Base-by-base conservation (phyloP, 192 early-diverging fungal species). In the Linnemannia hyalina region DNA sequence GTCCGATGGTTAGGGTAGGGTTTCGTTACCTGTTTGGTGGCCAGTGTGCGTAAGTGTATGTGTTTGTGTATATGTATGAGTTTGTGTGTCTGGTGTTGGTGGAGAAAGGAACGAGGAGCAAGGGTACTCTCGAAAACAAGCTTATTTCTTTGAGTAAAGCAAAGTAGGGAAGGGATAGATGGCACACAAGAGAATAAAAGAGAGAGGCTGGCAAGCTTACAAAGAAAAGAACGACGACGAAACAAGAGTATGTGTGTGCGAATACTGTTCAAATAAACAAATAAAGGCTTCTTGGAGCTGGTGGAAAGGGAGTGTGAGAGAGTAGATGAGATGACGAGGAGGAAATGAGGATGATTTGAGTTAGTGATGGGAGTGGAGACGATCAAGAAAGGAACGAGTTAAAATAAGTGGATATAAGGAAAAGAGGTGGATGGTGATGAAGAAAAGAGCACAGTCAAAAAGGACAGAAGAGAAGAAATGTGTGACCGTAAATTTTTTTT, bases 21-120 rank as follows among this genome's bases (percentile, higher is more conserved):
- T n/a, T 65, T 29, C 60, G 60, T 65, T 65, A 65, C 60, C 60
- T 65, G 60, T 32, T 65, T 65, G 60, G 60, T 65, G 60, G 60
- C 26, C 60, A 29, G 60, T 32, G 10, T 65, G 49, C 49, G 16
- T 22, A 22, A 52, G 49, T 52, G 49, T 46, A 35, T 40, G 6
- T 40, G 38, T 40, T 40, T 40, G 9, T 26, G 57, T 60, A 10
- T 40, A 8, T 26, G 57, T 60, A 10, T 26, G 22, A 26, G 57
- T 32, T 9, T 65, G 13, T 26, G 1, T 15, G 9, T 26, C 29
- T 15, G 55, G n/a, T 65, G 60, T 65, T 65, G 60, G 60, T 65
- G 29, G 60, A 65, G 13, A 26, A 65, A 65, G 60, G 60, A 65
- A 65, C 60, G 13, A 13, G 2, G 26, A 65, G 60, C 5, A 32